These are phyloP conservation scores for Fusarium metavorans DNA, from an alignment of 2,329 filamentous ascomycete genomes.

Conservation along the genomic window DNA sequence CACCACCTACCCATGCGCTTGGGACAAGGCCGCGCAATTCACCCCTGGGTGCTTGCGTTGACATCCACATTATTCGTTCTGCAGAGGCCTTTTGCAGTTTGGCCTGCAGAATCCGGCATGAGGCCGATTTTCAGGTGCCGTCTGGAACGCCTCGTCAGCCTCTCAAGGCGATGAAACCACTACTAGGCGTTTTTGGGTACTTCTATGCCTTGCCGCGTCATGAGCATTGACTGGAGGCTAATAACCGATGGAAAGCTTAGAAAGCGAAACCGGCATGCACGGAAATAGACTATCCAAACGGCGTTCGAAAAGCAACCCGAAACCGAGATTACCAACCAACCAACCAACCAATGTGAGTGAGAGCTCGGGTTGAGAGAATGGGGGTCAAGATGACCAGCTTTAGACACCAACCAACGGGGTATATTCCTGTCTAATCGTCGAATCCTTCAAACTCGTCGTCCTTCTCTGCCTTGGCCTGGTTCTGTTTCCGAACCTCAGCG, in stretches of 20 bases:
- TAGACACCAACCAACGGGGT: constrained; percentile 33
- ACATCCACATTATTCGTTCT: neutral
- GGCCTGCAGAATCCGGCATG: neutral
- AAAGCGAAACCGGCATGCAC: neutral
- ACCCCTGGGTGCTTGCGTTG: constrained; percentile 3
- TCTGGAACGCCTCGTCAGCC: neutral
- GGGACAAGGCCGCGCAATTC: constrained; percentile 1
- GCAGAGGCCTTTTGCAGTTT: neutral
- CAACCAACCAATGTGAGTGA: neutral
- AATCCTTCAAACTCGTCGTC: constrained; percentile 72
- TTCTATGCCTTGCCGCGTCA: constrained; percentile 4
- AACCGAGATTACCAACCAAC: neutral
- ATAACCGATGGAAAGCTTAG: neutral
- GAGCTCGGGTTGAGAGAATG: neutral
- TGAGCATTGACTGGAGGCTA: neutral
- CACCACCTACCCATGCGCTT: neutral
- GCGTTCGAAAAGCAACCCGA: neutral
- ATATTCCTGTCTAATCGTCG: constrained; percentile 56
- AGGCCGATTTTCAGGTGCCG: neutral
- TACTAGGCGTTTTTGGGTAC: neutral
- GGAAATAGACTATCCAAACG: neutral
- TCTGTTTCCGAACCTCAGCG: constrained; percentile 70
- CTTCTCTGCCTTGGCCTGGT: constrained; percentile 56
- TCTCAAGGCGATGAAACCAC: neutral
- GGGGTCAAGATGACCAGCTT: neutral